phyloP scores from a whole-genome alignment of 768 basidiomycete genomes.

The Chlorophyllum brunneum region DNA sequence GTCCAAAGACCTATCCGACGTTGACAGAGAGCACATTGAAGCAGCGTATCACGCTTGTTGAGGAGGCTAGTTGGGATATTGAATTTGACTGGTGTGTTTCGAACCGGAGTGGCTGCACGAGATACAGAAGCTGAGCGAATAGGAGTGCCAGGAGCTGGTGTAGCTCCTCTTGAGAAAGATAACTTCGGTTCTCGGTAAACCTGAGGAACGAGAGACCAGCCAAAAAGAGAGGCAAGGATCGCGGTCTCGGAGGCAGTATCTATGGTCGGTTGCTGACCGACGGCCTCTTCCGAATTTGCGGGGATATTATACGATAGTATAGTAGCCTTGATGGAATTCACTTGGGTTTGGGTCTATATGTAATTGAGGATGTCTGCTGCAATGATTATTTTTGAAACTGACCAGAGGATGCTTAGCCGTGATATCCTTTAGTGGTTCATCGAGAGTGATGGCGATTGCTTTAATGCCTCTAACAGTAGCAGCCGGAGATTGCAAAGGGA shows the following conservation, averaged over 20 bases:
- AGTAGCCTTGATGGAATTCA: constrained; percentile 46
- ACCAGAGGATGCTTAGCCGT: constrained; percentile 74
- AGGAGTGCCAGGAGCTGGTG: constrained; percentile 11
- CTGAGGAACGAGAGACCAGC: constrained; percentile 43
- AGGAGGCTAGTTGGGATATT: constrained; percentile 23
- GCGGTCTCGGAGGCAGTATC: constrained; percentile 35
- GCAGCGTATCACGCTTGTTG: constrained; percentile 42
- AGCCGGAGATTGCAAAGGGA: constrained; percentile 67
- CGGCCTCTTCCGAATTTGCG: constrained; percentile 12
- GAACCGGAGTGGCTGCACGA: constrained; percentile 19
- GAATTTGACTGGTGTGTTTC: constrained; percentile 17
- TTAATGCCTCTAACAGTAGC: constrained; percentile 60
- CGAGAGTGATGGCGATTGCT: constrained; percentile 47
- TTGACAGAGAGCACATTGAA: constrained; percentile 70
- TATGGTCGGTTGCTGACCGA: constrained; percentile 16
- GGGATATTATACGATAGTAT: constrained; percentile 33
- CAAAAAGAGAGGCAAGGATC: constrained; percentile 44
- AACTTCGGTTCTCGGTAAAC: constrained; percentile 17
- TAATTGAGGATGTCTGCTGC: background rate
- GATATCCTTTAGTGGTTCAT: constrained; percentile 48
- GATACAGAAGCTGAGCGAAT: constrained; percentile 16
- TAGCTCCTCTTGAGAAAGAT: constrained; percentile 6
- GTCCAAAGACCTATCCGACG: constrained; percentile 80
- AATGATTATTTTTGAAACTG: constrained; percentile 17
- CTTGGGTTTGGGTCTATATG: constrained; percentile 52